Conservation (phyloP, 78 protist genomes). For the Speleostelium caveatum region DNA sequence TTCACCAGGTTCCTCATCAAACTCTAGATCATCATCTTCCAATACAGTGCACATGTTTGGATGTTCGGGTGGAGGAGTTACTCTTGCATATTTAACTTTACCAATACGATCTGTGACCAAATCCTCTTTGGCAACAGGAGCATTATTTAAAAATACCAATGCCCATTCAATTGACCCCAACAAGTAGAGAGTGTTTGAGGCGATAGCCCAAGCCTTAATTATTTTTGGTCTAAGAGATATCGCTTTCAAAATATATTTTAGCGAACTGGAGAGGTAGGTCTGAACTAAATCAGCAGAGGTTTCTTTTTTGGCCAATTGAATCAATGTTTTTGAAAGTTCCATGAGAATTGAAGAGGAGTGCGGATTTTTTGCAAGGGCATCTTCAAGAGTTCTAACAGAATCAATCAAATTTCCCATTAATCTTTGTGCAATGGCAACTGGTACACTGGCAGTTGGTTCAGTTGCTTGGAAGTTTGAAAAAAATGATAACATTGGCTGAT, state of each 20-base stretch:
- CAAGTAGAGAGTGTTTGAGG: not conserved
- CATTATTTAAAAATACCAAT: conserved; percentile 43
- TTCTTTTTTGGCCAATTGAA: conserved; percentile 9
- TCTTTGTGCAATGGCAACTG: conserved; percentile 23
- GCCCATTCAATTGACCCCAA: conserved; percentile 70
- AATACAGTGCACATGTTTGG: conserved; percentile 50
- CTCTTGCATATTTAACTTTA: conserved; percentile 25
- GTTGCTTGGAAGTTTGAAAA: conserved; percentile 43
- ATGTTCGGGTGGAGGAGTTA: conserved; percentile 58
- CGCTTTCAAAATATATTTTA: conserved; percentile 30
- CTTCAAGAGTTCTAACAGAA: not conserved
- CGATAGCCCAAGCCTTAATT: conserved; percentile 46
- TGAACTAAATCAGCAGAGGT: not conserved
- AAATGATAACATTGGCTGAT: conserved; percentile 33
- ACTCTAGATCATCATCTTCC: conserved; percentile 69
- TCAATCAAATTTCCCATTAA: not conserved
- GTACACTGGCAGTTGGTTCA: conserved; percentile 42
- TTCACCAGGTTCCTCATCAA: conserved; percentile 79
- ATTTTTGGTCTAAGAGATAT: conserved; percentile 28
- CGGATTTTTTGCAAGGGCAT: conserved; percentile 16
- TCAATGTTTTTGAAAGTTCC: conserved; percentile 14
- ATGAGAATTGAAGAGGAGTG: conserved; percentile 31
- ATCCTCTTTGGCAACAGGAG: conserved; percentile 33
- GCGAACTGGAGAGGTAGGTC: not conserved
- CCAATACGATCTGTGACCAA: conserved; percentile 41